phyloP scores from a whole-genome alignment of 148 eudicot genomes.

The Fagopyrum tataricum region DNA sequence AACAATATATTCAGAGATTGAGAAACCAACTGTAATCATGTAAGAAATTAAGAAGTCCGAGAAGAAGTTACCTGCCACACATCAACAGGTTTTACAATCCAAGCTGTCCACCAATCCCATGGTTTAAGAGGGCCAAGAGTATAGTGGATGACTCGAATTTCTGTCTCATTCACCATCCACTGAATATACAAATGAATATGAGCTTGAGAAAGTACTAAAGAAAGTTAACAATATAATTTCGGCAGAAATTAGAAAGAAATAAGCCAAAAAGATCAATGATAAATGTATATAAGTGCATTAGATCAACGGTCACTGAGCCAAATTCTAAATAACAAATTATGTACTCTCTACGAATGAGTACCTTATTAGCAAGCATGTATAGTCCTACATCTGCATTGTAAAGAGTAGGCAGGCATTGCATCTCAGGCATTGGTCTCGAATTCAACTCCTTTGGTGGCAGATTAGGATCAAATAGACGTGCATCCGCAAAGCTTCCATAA shows the following conservation, averaged over 20 bases:
- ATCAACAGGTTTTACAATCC: constrained; percentile 97
- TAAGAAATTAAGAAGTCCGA: background rate
- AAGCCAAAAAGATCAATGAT: background rate
- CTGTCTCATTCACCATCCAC: constrained; percentile 99
- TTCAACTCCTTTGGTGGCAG: constrained; percentile 42
- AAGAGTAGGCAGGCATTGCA: constrained; percentile 95
- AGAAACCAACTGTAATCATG: background rate
- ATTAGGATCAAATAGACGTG: constrained; percentile 68
- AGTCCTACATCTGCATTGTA: constrained; percentile 99
- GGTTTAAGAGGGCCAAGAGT: constrained; percentile 98
- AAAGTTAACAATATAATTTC: too few relatives aligned
- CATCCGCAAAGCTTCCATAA: constrained; percentile 77
- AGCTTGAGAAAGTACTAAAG: background rate
- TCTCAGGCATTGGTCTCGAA: constrained; percentile 56
- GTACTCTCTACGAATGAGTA: constrained; percentile 11
- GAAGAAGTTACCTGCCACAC: constrained; percentile 73
- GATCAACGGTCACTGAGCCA: too few relatives aligned
- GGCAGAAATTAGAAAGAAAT: background rate
- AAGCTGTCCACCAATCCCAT: constrained; percentile 99
- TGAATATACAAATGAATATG: constrained; percentile 28
- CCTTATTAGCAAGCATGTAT: constrained; percentile 99
- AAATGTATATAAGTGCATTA: background rate
- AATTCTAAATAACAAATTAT: too few relatives aligned
- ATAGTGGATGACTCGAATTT: constrained; percentile 89
- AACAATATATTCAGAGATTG: too few relatives aligned